Evolutionary conservation across 2,329 filamentous ascomycete species (phyloP).

Genomic region (Basipetospora chlamydospora): DNA sequence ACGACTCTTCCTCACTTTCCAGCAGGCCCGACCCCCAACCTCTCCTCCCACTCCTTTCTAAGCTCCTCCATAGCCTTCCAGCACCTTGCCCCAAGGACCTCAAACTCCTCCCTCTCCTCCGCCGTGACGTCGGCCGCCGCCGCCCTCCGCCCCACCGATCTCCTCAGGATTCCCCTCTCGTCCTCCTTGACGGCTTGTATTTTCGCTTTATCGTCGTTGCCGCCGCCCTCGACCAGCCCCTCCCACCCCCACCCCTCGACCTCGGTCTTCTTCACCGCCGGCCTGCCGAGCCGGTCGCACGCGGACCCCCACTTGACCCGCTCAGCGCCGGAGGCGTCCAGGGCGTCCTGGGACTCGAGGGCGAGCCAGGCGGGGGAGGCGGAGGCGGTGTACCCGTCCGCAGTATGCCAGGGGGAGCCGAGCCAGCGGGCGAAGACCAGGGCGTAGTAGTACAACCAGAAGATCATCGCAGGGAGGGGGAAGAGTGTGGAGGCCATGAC

Average conservation of each 20-base stretch:
- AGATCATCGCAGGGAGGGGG: slow-evolving; percentile 54
- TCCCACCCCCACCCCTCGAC: slow-evolving; percentile 75
- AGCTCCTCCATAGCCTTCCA: slow-evolving; percentile 63
- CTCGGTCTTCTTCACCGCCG: slow-evolving; percentile 60
- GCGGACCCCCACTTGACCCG: slow-evolving; percentile 72
- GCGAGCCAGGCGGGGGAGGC: slow-evolving; percentile 65
- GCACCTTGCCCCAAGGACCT: slow-evolving; percentile 41
- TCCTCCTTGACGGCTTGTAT: slow-evolving; percentile 8
- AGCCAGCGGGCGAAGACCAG: slow-evolving; percentile 62
- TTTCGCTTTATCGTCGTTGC: no score
- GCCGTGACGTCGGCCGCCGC: slow-evolving; percentile 43
- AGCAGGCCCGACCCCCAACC: slow-evolving; percentile 13
- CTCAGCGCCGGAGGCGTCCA: slow-evolving; percentile 41
- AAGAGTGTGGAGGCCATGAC: slow-evolving; percentile 73
- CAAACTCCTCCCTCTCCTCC: slow-evolving; percentile 46
- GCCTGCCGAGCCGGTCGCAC: slow-evolving; percentile 41
- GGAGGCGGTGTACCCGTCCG: slow-evolving; percentile 64
- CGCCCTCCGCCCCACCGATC: slow-evolving; percentile 42
- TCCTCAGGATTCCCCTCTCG: slow-evolving; percentile 31
- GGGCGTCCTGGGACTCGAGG: slow-evolving; percentile 47
- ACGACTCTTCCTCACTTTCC: slow-evolving; percentile 2
- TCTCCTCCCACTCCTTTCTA: slow-evolving; percentile 49
- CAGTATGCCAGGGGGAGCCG: slow-evolving; percentile 79
- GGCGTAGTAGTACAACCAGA: slow-evolving; percentile 50
- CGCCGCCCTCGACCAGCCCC: slow-evolving; percentile 31